Evolutionary conservation across 306 rosid genomes (phyloP).

Genomic region (Rosa lucieae): DNA sequence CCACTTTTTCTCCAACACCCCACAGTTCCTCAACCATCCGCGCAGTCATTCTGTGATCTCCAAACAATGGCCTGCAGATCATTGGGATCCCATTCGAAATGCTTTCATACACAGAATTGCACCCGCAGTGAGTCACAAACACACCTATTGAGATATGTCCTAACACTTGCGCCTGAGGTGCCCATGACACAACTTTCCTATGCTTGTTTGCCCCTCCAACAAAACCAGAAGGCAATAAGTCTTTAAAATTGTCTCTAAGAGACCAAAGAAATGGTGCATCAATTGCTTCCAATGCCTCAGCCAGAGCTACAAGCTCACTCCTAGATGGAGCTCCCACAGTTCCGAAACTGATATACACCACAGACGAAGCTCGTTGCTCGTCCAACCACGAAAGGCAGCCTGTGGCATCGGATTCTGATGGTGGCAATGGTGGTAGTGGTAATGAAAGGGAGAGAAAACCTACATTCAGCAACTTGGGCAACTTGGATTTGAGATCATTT

Average conservation of each 20-base stretch:
- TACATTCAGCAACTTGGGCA: constrained; percentile 23
- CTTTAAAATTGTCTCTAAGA: constrained; percentile 5
- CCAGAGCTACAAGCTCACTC: constrained; percentile 28
- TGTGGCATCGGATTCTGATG: constrained; percentile 20
- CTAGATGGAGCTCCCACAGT: constrained; percentile 4
- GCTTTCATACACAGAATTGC: constrained; percentile 50
- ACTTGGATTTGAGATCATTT: constrained; percentile 34
- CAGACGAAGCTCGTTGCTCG: not conserved
- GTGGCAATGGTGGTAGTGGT: constrained; percentile 8
- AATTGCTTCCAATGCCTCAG: constrained; percentile 46
- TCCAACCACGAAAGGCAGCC: constrained; percentile 35
- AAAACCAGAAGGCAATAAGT: constrained; percentile 39
- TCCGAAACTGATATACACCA: constrained; percentile 29
- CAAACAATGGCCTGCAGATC: constrained; percentile 50
- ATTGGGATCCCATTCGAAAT: constrained; percentile 50
- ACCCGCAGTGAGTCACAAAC: constrained; percentile 51
- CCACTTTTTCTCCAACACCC: constrained; percentile 44
- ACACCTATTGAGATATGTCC: constrained; percentile 44
- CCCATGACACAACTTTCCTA: constrained; percentile 55
- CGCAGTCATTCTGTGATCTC: constrained; percentile 39
- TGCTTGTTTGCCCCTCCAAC: constrained; percentile 27
- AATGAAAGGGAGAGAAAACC: constrained; percentile 38
- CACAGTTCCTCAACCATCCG: constrained; percentile 43
- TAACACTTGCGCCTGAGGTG: constrained; percentile 44
- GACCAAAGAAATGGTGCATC: constrained; percentile 35